Percentiles rank a stretch among this genome's conserved stretches.
These are phyloP conservation scores for Aspergillus intermedius DNA, from an alignment of 2,329 filamentous ascomycete genomes.

Conservation along the genomic window DNA sequence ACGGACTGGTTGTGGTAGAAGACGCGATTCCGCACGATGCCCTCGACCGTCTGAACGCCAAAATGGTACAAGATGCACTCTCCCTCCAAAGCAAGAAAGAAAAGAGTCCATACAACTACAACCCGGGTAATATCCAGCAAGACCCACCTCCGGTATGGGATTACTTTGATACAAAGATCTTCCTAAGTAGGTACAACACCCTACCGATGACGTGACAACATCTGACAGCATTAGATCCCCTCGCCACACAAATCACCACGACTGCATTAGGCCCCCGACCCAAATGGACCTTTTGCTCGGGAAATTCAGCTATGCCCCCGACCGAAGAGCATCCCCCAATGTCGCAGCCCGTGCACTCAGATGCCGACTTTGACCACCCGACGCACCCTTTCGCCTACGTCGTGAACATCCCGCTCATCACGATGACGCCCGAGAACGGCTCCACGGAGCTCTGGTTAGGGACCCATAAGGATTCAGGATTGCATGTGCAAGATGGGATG, in stretches of 20 bases:
- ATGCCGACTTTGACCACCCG: constrained; percentile 54
- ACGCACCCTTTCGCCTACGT: constrained; percentile 50
- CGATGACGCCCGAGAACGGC: constrained; percentile 48
- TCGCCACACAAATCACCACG: constrained; percentile 31
- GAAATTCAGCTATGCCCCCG: constrained; percentile 45
- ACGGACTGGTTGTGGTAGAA: constrained; percentile 54
- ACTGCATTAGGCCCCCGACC: constrained; percentile 50
- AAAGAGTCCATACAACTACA: constrained; percentile 57
- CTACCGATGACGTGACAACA: not conserved
- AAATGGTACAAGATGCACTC: constrained; percentile 55
- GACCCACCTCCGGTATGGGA: constrained; percentile 48
- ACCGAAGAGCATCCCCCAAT: constrained; percentile 25
- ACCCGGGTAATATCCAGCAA: constrained; percentile 54
- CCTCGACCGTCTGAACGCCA: constrained; percentile 51
- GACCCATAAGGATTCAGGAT: constrained; percentile 38
- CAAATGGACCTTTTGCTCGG: constrained; percentile 53
- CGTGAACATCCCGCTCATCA: constrained; percentile 49
- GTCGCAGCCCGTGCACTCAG: constrained; percentile 50
- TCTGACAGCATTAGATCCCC: constrained; percentile 42
- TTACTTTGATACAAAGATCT: constrained; percentile 47
- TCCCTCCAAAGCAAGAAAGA: constrained; percentile 47
- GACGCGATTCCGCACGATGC: constrained; percentile 45
- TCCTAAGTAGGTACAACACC: constrained; percentile 42
- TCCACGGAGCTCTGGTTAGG: constrained; percentile 56
- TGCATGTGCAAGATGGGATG: constrained; percentile 42